Conservation (phyloP, 2,329 filamentous ascomycete genomes). For the Knufia petricola region DNA sequence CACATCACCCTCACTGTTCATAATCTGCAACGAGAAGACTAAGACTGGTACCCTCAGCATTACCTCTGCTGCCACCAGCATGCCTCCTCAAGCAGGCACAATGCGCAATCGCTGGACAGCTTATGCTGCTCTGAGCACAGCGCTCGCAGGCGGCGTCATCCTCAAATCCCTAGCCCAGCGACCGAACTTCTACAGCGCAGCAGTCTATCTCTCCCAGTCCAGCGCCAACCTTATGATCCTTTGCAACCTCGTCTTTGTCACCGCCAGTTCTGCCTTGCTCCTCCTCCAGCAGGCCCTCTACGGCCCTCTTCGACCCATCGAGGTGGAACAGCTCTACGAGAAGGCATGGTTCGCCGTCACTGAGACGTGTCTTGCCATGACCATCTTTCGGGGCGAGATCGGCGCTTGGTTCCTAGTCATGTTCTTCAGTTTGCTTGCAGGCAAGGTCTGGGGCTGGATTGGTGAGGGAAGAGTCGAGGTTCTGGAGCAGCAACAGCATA, state of each 20-base stretch:
- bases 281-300: slow-evolving; percentile 84
- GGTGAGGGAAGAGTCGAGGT: slow-evolving; percentile 89
- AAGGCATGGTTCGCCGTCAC: slow-evolving; percentile 97
- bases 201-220: slow-evolving; percentile 92
- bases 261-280: slow-evolving; percentile 73
- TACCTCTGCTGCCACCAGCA: background rate
- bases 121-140: slow-evolving; percentile 25
- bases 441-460: slow-evolving; percentile 98
- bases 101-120: slow-evolving; percentile 7
- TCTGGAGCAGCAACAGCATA: slow-evolving; percentile 84
- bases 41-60: too few species aligned
- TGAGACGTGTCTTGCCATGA: slow-evolving; percentile 95
- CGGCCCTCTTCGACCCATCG: slow-evolving; percentile 79
- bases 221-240: slow-evolving; percentile 92
- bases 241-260: slow-evolving; percentile 77
- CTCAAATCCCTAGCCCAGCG: slow-evolving; percentile 88
- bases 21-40: slow-evolving; percentile 5
- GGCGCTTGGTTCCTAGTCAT: slow-evolving; percentile 92
- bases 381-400: slow-evolving; percentile 90
- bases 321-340: slow-evolving; percentile 94
- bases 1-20: background rate
- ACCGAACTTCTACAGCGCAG: slow-evolving; percentile 96
- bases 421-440: slow-evolving; percentile 85
- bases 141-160: slow-evolving; percentile 73
- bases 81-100: slow-evolving; percentile 6